phyloP scores from a whole-genome alignment of 2,329 filamentous ascomycete genomes.

The Alternaria triticina region DNA sequence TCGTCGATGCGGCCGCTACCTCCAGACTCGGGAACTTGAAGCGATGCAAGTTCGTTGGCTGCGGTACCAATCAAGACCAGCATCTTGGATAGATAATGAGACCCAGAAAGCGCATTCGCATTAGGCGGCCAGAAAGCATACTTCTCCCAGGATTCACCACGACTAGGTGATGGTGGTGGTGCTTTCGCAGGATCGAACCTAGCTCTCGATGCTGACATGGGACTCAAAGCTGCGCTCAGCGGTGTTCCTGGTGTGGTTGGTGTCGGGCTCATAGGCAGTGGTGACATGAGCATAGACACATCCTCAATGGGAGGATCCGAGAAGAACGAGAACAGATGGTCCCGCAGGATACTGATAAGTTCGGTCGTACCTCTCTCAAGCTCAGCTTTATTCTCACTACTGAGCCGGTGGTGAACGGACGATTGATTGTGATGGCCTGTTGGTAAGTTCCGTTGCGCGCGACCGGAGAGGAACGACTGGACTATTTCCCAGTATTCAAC shows the following conservation, averaged over 20 bases:
- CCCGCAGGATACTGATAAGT: constrained; percentile 81
- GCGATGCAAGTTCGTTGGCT: constrained; percentile 81
- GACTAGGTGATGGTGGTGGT: constrained; percentile 74
- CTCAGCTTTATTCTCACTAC: constrained; percentile 71
- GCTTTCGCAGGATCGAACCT: constrained; percentile 79
- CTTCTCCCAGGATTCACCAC: constrained; percentile 90
- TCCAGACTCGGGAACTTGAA: constrained; percentile 69
- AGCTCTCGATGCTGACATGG: constrained; percentile 73
- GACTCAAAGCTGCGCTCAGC: constrained; percentile 61
- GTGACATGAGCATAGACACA: constrained; percentile 84
- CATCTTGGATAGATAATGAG: constrained; percentile 85
- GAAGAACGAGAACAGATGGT: constrained; percentile 82
- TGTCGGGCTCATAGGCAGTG: constrained; percentile 71
- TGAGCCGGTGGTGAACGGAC: constrained; percentile 78
- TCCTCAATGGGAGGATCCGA: constrained; percentile 88
- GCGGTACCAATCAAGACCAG: constrained; percentile 83
- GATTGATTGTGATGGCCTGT: constrained; percentile 83
- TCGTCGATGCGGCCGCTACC: constrained; percentile 64
- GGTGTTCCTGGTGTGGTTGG: constrained; percentile 65
- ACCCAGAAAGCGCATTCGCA: constrained; percentile 90
- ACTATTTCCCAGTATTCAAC: constrained; percentile 94
- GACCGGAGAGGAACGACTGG: constrained; percentile 87
- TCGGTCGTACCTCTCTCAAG: constrained; percentile 81
- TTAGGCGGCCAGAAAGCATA: constrained; percentile 95
- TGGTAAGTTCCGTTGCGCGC: constrained; percentile 79